phyloP scores from a whole-genome alignment of 306 rosid genomes.

The Albizia julibrissin region DNA sequence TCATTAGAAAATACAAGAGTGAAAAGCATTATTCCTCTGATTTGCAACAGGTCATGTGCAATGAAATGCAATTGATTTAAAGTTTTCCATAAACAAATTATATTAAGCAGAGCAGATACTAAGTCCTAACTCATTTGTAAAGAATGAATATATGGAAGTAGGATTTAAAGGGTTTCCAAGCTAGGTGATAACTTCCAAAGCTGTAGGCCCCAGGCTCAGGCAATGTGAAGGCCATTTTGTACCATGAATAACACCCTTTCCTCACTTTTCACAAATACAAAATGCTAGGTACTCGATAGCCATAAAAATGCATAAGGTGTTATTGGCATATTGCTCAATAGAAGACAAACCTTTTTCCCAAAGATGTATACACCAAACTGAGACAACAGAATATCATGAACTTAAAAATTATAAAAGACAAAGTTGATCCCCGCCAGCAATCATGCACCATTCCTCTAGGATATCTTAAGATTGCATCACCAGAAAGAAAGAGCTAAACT shows the following conservation, averaged over 20 bases:
- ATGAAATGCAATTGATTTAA: conserved; percentile 1
- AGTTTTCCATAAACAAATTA: conserved; percentile 8
- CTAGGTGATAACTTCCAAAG: neutral
- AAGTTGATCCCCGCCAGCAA: neutral
- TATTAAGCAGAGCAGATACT: neutral
- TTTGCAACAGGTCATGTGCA: neutral
- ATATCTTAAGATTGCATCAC: conserved; percentile 2
- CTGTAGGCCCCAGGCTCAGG: neutral
- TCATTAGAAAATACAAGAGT: too few relatives aligned
- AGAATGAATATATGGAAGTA: neutral
- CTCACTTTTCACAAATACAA: neutral
- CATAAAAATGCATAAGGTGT: neutral
- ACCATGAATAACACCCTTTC: neutral
- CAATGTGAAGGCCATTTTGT: neutral
- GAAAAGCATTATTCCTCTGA: too few relatives aligned
- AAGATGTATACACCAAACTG: neutral
- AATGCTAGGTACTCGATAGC: neutral
- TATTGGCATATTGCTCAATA: neutral
- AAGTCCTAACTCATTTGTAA: conserved; percentile 11
- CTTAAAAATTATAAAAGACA: neutral
- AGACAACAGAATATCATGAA: conserved; percentile 7
- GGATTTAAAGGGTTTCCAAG: conserved; percentile 2
- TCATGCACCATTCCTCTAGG: neutral
- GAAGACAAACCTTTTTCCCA: neutral
- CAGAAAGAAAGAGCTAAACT: neutral